Percentiles rank a stretch among this genome's conserved stretches.
Evolutionary conservation across 108 stramenopile genomes (phyloP).

Genomic region (Cyclostephanos tholiformis): DNA sequence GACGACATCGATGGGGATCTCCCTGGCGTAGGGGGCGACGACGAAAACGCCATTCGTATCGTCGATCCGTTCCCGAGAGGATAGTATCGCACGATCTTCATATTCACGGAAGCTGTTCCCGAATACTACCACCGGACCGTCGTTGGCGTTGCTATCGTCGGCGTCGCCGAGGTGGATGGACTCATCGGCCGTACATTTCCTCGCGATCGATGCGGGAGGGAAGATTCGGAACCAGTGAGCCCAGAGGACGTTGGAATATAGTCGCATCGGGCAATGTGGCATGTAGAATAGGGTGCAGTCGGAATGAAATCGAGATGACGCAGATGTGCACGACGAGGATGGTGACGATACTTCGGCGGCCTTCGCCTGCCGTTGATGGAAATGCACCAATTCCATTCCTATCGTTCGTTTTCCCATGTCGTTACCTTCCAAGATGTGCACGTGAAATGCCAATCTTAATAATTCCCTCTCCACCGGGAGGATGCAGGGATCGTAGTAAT

Average conservation of each 20-base stretch:
- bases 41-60: conserved; percentile 50
- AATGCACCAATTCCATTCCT: conserved; percentile 22
- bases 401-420: conserved; percentile 42
- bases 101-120: conserved; percentile 55
- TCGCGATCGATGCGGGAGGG: not conserved
- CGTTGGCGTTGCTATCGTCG: not conserved
- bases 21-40: conserved; percentile 31
- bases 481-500: conserved; percentile 55
- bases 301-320: not conserved
- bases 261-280: conserved; percentile 58
- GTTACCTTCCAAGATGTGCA: conserved; percentile 38
- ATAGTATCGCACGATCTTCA: conserved; percentile 35
- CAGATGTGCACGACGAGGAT: not conserved
- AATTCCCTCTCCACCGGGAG: conserved; percentile 32
- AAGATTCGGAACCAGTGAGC: conserved; percentile 44
- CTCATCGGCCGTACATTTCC: not conserved
- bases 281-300: conserved; percentile 39
- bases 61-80: conserved; percentile 32
- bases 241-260: conserved; percentile 59
- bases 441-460: conserved; percentile 32
- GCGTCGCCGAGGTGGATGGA: not conserved
- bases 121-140: conserved; percentile 30
- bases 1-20: conserved; percentile 25
- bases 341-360: not conserved
- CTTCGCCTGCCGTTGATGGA: not conserved